phyloP scores from a whole-genome alignment of 208 protist genomes.

The Novymonas esmeraldas region DNA sequence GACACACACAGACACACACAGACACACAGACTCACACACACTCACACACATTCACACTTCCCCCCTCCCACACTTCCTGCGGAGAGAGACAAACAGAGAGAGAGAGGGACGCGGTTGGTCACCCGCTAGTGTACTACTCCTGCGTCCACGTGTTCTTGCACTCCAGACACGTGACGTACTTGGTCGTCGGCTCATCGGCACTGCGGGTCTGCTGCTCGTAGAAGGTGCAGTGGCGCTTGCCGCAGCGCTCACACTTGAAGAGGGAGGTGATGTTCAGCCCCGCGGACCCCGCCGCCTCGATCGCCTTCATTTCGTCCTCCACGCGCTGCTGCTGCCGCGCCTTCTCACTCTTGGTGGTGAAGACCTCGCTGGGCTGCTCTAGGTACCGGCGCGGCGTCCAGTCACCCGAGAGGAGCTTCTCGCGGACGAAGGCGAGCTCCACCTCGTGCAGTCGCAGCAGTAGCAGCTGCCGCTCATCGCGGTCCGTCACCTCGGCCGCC shows the following conservation, averaged over 20 bases:
- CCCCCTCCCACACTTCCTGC: slow-evolving; percentile 4
- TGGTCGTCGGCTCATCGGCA: slow-evolving; percentile 98
- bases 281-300: slow-evolving; percentile 72
- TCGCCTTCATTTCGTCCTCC: slow-evolving; percentile 77
- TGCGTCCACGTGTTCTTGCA: slow-evolving; percentile 92
- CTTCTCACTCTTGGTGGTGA: slow-evolving; percentile 94
- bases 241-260: slow-evolving; percentile 88
- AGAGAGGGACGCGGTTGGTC: no score
- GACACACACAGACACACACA: background rate
- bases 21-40: background rate
- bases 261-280: slow-evolving; percentile 55
- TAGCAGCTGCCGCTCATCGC: slow-evolving; percentile 88
- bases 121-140: slow-evolving; percentile 54
- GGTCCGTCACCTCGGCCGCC: slow-evolving; percentile 47
- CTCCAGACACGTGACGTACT: slow-evolving; percentile 94
- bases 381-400: slow-evolving; percentile 89
- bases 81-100: background rate
- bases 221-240: slow-evolving; percentile 83
- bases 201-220: slow-evolving; percentile 96
- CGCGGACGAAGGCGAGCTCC: slow-evolving; percentile 71
- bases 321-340: slow-evolving; percentile 86
- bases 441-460: slow-evolving; percentile 86
- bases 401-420: slow-evolving; percentile 91
- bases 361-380: slow-evolving; percentile 91
- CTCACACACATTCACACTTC: background rate